phyloP scores from a whole-genome alignment of 2,329 filamentous ascomycete species.

The Ilyonectria mors-panacis region DNA sequence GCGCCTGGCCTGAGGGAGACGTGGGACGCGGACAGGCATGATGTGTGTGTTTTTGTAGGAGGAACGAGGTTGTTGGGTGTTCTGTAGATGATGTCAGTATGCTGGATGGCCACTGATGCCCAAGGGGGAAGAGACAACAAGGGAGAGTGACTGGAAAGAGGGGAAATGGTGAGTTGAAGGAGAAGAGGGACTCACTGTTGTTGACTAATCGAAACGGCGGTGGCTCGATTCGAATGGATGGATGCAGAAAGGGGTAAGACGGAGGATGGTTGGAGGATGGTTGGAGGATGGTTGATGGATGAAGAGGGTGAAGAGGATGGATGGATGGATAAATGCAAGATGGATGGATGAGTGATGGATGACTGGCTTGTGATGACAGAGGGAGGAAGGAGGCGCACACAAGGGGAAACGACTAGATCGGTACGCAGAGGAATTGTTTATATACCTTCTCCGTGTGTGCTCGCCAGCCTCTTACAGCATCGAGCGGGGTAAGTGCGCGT shows the following conservation, averaged over 20 bases:
- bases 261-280: background rate
- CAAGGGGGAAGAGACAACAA: background rate
- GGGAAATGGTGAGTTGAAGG: background rate
- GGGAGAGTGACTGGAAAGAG: background rate
- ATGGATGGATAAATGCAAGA: background rate
- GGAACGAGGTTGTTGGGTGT: background rate
- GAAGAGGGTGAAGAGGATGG: background rate
- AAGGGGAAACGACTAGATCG: background rate
- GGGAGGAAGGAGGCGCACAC: slow-evolving; percentile 32
- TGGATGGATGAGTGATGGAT: slow-evolving; percentile 6
- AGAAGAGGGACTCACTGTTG: slow-evolving; percentile 29
- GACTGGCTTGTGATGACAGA: slow-evolving; percentile 24
- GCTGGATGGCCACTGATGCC: background rate
- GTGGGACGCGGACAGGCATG: slow-evolving; percentile 64
- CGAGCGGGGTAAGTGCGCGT: slow-evolving; percentile 48
- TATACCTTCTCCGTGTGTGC: slow-evolving; percentile 20
- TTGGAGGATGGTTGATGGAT: background rate
- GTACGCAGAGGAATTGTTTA: slow-evolving; percentile 26
- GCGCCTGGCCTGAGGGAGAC: slow-evolving; percentile 64
- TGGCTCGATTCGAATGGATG: slow-evolving; percentile 9
- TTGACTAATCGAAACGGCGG: slow-evolving; percentile 12
- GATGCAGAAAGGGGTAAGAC: background rate
- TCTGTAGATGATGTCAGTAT: slow-evolving; percentile 23
- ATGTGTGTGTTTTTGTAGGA: slow-evolving; percentile 42
- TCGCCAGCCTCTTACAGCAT: slow-evolving; percentile 31